Evolutionary conservation across 2,329 filamentous ascomycete species (phyloP), one percentile per base, ranked within the genome.

Genomic region (Trichophyton equinum): DNA sequence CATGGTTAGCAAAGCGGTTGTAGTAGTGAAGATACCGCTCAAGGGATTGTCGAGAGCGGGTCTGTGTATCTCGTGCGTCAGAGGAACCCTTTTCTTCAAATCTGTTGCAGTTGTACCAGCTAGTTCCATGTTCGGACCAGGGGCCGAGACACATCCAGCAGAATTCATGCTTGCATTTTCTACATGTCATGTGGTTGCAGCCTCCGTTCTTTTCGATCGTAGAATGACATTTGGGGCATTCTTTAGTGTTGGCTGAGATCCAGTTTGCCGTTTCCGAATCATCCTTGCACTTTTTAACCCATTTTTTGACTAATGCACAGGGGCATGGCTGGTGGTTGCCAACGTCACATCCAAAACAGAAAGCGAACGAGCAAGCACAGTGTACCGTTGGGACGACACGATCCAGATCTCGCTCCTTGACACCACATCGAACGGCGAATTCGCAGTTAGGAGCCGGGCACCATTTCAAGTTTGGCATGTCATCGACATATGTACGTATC

Each of bases 121-220:
- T 96, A 2, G 92, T 99, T 64, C 94, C 94, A 72, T 99, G 94
- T 75, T 99, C 94, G 0, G 91, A 95, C 94, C 94, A 99, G 0
- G 96, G 79, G 0, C 94, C 94, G 94, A 99, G 99, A 71, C 94
- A 99, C 88, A 99, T 97, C 94, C 94, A 99, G 77, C 94, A 99
- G 70, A 99, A 96, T 70, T 96, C 91, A 70, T 96, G 86, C 70
- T 91, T 90, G 78, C 91, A 96, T 74, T 96, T 96, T 61, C 91
- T 81, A 72, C 91, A 96, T 0, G 91, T 96, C 91, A 96, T 96
- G 74, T 96, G 91, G 76, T 96, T 96, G 78, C 91, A 96, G 2
- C 91, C 91, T 59, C 91, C 91, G 66, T 99, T 99, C 82, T 99
- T 99, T 76, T 99, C 94, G 51, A 99, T 99, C 0, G 94, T 99